Evolutionary conservation across 1,139 yeast genomes (phyloP).

Genomic region (Yamadazyma atmosphaerica): DNA sequence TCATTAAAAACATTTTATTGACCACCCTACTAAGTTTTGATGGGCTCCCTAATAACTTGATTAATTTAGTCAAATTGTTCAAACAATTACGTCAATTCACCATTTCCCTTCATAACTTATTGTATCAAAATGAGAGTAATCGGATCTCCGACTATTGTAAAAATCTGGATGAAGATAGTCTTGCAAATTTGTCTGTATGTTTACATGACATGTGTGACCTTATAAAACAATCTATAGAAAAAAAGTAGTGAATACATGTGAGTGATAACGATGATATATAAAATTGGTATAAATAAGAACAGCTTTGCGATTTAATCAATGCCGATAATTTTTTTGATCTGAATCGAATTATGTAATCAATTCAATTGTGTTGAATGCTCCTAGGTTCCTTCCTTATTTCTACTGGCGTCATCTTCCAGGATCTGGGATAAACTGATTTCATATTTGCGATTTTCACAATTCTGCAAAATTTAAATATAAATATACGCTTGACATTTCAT

Average conservation of each 20-base stretch:
- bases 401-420: too few relatives aligned
- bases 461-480: too few relatives aligned
- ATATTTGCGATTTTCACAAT: too few relatives aligned
- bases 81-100: slow-evolving; percentile 25
- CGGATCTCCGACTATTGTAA: slow-evolving; percentile 18
- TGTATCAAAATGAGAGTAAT: slow-evolving; percentile 17
- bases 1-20: slow-evolving; percentile 35
- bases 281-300: not conserved
- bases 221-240: not conserved
- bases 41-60: slow-evolving; percentile 25
- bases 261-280: not conserved
- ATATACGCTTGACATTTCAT: too few relatives aligned
- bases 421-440: too few relatives aligned
- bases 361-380: too few relatives aligned
- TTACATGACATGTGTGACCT: slow-evolving; percentile 21
- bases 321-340: too few relatives aligned
- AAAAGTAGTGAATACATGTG: not conserved
- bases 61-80: slow-evolving; percentile 27
- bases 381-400: too few relatives aligned
- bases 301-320: too few relatives aligned
- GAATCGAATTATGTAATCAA: too few relatives aligned
- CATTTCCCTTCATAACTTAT: slow-evolving; percentile 25
- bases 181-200: slow-evolving; percentile 20
- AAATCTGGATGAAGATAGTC: slow-evolving; percentile 13
- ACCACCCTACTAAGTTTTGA: slow-evolving; percentile 30